phyloP scores from a whole-genome alignment of 2,329 filamentous ascomycete species.

The Trichoderma oligosporum region DNA sequence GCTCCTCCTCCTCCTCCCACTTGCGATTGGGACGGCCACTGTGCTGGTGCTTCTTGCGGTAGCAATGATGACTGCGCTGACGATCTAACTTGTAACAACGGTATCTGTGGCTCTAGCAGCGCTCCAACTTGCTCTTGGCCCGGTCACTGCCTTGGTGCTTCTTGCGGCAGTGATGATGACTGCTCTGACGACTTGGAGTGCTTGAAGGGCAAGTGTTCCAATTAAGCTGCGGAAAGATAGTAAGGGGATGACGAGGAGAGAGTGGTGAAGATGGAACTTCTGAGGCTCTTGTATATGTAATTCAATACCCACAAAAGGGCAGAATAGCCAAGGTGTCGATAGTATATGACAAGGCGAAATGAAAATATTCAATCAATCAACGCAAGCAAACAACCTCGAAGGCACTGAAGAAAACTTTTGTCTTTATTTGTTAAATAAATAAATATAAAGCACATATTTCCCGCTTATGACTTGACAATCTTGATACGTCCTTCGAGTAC shows the following conservation, averaged over 20 bases:
- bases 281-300: not conserved
- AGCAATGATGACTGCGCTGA: slow-evolving; percentile 21
- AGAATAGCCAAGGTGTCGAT: not conserved
- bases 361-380: not conserved
- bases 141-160: slow-evolving; percentile 18
- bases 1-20: not conserved
- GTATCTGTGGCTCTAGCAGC: not conserved
- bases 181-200: slow-evolving; percentile 22
- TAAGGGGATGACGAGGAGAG: not conserved
- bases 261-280: not conserved
- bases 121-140: slow-evolving; percentile 20
- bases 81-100: slow-evolving; percentile 20
- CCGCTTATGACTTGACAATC: slow-evolving; percentile 36
- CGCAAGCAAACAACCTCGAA: not conserved
- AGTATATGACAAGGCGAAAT: not conserved
- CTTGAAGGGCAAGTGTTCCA: slow-evolving; percentile 7
- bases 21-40: slow-evolving; percentile 23
- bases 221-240: too few relatives aligned
- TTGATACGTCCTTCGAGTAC: slow-evolving; percentile 71
- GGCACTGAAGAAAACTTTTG: not conserved
- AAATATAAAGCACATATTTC: not conserved
- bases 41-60: slow-evolving; percentile 14
- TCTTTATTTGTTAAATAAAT: not conserved
- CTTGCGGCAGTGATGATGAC: slow-evolving; percentile 3
- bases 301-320: not conserved